Evolutionary conservation across 2,329 filamentous ascomycete genomes (phyloP).

Genomic region (Beauveria sp.): DNA sequence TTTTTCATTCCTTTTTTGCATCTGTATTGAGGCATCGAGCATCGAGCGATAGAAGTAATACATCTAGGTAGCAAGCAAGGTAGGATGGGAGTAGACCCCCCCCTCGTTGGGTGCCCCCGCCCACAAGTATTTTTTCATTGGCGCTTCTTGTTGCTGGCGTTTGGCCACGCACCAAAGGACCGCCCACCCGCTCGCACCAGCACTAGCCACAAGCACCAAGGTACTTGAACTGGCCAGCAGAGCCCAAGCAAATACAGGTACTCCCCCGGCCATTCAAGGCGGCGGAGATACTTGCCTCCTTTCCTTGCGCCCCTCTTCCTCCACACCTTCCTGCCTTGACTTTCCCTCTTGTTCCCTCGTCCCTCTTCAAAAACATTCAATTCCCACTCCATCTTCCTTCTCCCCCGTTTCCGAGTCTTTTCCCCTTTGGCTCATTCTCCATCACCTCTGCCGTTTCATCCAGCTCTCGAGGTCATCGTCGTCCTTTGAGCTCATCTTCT

Average conservation of each 20-base stretch:
- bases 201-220: background rate
- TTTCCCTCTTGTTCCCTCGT: slow-evolving; percentile 1
- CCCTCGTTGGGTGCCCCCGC: background rate
- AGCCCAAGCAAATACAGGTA: background rate
- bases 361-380: slow-evolving; percentile 12
- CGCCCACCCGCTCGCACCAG: background rate
- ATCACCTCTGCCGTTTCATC: slow-evolving; percentile 2
- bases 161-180: background rate
- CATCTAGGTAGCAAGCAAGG: background rate
- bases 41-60: background rate
- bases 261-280: background rate
- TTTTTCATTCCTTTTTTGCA: background rate
- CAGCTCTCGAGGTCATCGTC: slow-evolving; percentile 16
- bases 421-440: slow-evolving; percentile 14
- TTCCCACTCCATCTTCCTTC: slow-evolving; percentile 9
- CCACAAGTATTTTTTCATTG: slow-evolving; percentile 6
- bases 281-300: slow-evolving; percentile 12
- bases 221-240: background rate
- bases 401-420: slow-evolving; percentile 8
- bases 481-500: slow-evolving; percentile 18
- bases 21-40: background rate
- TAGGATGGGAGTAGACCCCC: background rate
- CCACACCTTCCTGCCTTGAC: slow-evolving; percentile 11
- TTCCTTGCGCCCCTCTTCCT: slow-evolving; percentile 11
- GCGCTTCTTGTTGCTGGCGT: background rate